These are phyloP conservation scores for Asterophora parasitica DNA, from an alignment of 768 basidiomycete genomes.

Conservation along the genomic window DNA sequence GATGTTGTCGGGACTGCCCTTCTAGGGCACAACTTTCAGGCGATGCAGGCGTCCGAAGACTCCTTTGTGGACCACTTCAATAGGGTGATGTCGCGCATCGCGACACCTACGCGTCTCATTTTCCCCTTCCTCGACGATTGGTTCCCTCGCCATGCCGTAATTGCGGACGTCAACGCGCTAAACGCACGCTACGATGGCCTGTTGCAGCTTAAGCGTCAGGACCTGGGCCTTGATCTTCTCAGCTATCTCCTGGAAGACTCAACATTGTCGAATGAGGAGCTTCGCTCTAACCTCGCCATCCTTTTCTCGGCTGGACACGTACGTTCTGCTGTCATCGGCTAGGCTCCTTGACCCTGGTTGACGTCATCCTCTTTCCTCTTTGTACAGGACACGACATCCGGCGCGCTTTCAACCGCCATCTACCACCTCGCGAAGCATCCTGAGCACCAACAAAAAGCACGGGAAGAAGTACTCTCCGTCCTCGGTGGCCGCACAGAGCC, in stretches of 20 bases:
- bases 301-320: slow-evolving; percentile 39
- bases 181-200: slow-evolving; percentile 23
- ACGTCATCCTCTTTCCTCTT: slow-evolving; percentile 1
- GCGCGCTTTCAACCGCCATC: slow-evolving; percentile 30
- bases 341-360: not conserved
- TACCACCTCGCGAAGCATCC: slow-evolving; percentile 35
- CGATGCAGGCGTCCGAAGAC: slow-evolving; percentile 25
- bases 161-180: slow-evolving; percentile 26
- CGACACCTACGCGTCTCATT: slow-evolving; percentile 29
- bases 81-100: slow-evolving; percentile 30
- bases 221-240: slow-evolving; percentile 30
- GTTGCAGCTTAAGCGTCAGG: slow-evolving; percentile 23
- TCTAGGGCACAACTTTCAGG: slow-evolving; percentile 34
- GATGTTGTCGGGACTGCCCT: slow-evolving; percentile 33
- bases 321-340: slow-evolving; percentile 2
- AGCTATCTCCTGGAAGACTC: slow-evolving; percentile 32
- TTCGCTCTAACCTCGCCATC: slow-evolving; percentile 32
- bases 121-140: slow-evolving; percentile 26
- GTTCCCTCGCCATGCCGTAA: slow-evolving; percentile 25
- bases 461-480: slow-evolving; percentile 31
- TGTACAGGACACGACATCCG: slow-evolving; percentile 34
- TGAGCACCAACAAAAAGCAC: slow-evolving; percentile 29
- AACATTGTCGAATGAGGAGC: slow-evolving; percentile 27
- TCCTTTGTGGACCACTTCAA: slow-evolving; percentile 34
- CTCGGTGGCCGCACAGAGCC: slow-evolving; percentile 26